Evolutionary conservation across 1,284 basidiomycete genomes (phyloP).

Genomic region (Microbotryum violaceum): DNA sequence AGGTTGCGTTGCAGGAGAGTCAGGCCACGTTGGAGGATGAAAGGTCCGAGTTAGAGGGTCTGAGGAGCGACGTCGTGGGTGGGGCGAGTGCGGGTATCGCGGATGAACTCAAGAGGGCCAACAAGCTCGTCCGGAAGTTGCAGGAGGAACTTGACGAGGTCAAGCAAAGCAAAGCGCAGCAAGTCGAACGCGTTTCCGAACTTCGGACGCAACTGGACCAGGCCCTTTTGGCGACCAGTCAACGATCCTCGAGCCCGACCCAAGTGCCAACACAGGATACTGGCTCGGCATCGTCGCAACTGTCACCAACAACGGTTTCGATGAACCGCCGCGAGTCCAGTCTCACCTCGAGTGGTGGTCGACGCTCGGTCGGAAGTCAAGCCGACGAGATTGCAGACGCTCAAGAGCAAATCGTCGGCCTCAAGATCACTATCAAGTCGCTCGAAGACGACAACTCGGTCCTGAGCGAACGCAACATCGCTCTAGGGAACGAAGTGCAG

Average conservation of each 20-base stretch:
- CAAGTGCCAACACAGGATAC: neutral
- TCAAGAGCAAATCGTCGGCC: slow-evolving; percentile 34
- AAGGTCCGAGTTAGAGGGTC: slow-evolving; percentile 77
- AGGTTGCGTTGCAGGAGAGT: slow-evolving; percentile 79
- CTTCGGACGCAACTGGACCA: neutral
- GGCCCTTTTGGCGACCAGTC: neutral
- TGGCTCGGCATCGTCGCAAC: neutral
- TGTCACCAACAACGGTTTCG: neutral
- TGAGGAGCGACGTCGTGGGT: slow-evolving; percentile 55
- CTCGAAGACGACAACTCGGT: slow-evolving; percentile 69
- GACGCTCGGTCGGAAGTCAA: slow-evolving; percentile 18
- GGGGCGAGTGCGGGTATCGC: slow-evolving; percentile 1
- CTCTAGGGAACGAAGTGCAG: slow-evolving; percentile 54
- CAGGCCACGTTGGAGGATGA: slow-evolving; percentile 82
- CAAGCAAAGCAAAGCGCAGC: slow-evolving; percentile 11
- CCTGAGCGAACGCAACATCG: slow-evolving; percentile 58
- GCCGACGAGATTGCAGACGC: slow-evolving; percentile 28
- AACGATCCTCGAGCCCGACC: neutral
- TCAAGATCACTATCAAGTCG: slow-evolving; percentile 62
- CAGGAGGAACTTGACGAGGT: slow-evolving; percentile 44
- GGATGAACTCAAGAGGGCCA: slow-evolving; percentile 32
- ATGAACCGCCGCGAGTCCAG: slow-evolving; percentile 2
- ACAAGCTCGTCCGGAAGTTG: slow-evolving; percentile 44
- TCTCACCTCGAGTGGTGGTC: neutral
- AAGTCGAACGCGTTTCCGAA: slow-evolving; percentile 16